These are phyloP conservation scores for Sarocladium strictum DNA, from an alignment of 2,329 filamentous ascomycete species.

Conservation along the genomic window DNA sequence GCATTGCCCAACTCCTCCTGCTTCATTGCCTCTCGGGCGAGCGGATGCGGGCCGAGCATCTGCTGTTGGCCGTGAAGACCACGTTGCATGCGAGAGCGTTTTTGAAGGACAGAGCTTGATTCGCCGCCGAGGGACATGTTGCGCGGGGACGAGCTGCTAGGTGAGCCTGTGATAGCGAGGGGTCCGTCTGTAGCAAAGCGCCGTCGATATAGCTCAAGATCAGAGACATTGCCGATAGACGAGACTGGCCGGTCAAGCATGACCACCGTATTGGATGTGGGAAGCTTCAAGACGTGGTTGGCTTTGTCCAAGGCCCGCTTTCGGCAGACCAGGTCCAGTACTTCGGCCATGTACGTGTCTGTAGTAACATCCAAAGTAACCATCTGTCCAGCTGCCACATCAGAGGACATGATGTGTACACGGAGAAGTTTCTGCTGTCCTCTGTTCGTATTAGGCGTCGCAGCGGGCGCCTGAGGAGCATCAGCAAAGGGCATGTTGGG, in stretches of 20 bases:
- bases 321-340: conserved; percentile 71
- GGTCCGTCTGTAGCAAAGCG: conserved; percentile 72
- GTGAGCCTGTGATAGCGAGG: conserved; percentile 61
- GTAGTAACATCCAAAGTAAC: conserved; percentile 71
- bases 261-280: conserved; percentile 67
- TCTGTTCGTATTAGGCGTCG: conserved; percentile 38
- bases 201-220: conserved; percentile 69
- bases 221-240: conserved; percentile 67
- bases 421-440: conserved; percentile 66
- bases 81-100: conserved; percentile 6
- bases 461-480: conserved; percentile 42
- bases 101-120: conserved; percentile 9
- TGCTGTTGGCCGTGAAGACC: conserved; percentile 31
- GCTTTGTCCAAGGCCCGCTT: conserved; percentile 75
- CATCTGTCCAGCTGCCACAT: conserved; percentile 66
- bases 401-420: conserved; percentile 65
- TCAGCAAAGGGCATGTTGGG: conserved; percentile 50
- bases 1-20: conserved; percentile 51
- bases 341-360: conserved; percentile 76
- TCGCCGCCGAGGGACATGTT: conserved; percentile 47
- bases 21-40: conserved; percentile 57
- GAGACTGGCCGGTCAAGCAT: conserved; percentile 73
- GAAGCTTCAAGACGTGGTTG: conserved; percentile 72
- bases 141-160: conserved; percentile 65
- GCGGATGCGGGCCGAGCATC: conserved; percentile 56